Evolutionary conservation across 305 asterid species (phyloP), one percentile per base, ranked within the genome.

Genomic region (Fraxinus sp.): DNA sequence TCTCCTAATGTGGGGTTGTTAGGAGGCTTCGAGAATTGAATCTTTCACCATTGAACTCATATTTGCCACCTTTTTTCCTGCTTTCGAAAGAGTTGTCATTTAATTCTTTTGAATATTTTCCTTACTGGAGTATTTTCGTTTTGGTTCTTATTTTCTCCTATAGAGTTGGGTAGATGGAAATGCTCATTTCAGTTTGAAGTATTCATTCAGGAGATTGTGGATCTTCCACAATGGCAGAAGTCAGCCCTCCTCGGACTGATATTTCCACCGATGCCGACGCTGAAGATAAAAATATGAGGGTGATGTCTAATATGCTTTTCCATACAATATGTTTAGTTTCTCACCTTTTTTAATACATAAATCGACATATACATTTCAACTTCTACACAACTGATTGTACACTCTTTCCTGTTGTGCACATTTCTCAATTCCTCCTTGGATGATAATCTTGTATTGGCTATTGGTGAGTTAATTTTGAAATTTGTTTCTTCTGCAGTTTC

Each of bases 241-340:
- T 84, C 89, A 94, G 99, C 87, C 91, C 97, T 89, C 91, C 95
- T 35, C 86, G 88, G 89, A 88, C 97, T 26, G 98, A 94, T 89
- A 84, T 94, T 81, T 94, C 98, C 39, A 91, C 98, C 7, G 99
- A 95, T 89, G 99, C 92, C 13, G 97, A 95, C 81, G 94, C 99
- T 3, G 98, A 95, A 80, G 97, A 94, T 77, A 94, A 87, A 86
- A 89, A 90, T 81, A 78, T 84, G 83, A 89, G 94, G 97, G 99
- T 95, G 86, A 88, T 83, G 55, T 78, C 70, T 14, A 22, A 80
- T 30, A 32, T 11, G 14, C 66, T 7, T 66, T 37, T 26, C 37
- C 30, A 11, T 70, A 30, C 41, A 28, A 70, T 70, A 30, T 22
- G 33, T 62, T 18, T 59, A 64, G 33, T 7, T 24, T 62, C 32